Evolutionary conservation across 2,329 filamentous ascomycete species (phyloP), one percentile per base, ranked within the genome.

Genomic region (Alternaria sp.): DNA sequence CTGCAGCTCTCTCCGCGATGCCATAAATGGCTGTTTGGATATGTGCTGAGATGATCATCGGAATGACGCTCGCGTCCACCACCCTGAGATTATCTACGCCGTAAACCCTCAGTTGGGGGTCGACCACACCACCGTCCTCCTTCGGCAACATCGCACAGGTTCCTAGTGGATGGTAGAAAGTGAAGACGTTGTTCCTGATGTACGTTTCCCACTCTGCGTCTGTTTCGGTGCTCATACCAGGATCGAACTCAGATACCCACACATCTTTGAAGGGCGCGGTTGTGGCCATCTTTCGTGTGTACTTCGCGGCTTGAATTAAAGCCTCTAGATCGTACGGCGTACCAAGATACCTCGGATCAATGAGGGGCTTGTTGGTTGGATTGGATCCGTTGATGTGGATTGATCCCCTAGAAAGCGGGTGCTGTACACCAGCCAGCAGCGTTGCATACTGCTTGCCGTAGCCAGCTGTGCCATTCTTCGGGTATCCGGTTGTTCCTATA

Each of bases 401-500:
- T 21, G 50, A 67, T 26, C 73, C 71, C 10, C 67, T 59, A 19
- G 71, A 67, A 52, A 76, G 67, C 67, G 79, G 74, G 54, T 79
- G 76, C 54, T 73, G 69, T 12, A 80, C 61, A 13, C 69, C 71
- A 7, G 68, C 72, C 32, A 79, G 70, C 12, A 80, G 65, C 21
- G 74, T 73, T 47, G 70, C 68, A 64, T 73, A 76, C 11, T 63
- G 44, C 36, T 65, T 67, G 23, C 72, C 69, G 40, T 68, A 68
- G 7, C 67, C 63, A 15, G 61, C 32, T 3, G 65, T 78, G 47
- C 62, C 78, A 17, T 62, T 65, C n/a, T 66, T 60, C 21, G 70
- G 71, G 43, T 74, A 74, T 12, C 79, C 76, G 64, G 74, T 76
- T 36, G 74, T 69, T 25, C 82, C 81, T 3, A 80, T 81, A 65